Base-by-base conservation (phyloP, 371 early-diverging fungal species). In the Furculomyces boomerangus region DNA sequence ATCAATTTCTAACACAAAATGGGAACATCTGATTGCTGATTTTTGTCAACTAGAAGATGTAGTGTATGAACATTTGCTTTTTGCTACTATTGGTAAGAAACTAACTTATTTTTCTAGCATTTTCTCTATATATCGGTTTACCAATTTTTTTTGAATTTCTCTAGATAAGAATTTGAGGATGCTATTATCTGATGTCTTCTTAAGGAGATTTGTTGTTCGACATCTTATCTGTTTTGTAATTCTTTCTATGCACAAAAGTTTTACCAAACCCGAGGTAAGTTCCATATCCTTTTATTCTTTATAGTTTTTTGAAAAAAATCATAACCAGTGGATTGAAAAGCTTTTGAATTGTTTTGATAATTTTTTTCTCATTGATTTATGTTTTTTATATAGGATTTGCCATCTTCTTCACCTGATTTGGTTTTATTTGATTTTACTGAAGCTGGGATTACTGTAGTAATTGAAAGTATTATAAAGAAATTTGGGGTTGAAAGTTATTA, bases 131-230 rank as follows among this genome's bases (percentile, higher is more conserved):
- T 8, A 45, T 24, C n/a, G 5, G 10, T 8, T 8, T 45, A 45
- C 7, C 46, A 45, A 45, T 26, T 24, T 7, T 45, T 20, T 14
- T 45, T 45, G 10, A 24, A 26, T 1, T n/a, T 52, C 59, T 1
- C 7, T 53, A 74, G 84, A 81, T 61, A 65, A 65, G 30, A 58
- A 73, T 44, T 64, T 80, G 55, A 75, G 79, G 50, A 64, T 80
- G 31, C 90, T 93, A 66, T 62, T 90, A 62, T 75, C 80, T 30
- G 96, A 93, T 61, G 89, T 88, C 45, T 92, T 92, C 61, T 57
- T 92, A 59, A 74, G 86, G 41, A 85, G 84, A 58, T 83, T 93
- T 57, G 74, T 89, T 51, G 79, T 85, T 18, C 80, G 93, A 7
- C 90, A 83, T 67, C 81, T 88, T 0, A 48, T 93, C 1, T 84